Evolutionary conservation across 2,329 filamentous ascomycete genomes (phyloP).

Genomic region (Penicillium expansum): DNA sequence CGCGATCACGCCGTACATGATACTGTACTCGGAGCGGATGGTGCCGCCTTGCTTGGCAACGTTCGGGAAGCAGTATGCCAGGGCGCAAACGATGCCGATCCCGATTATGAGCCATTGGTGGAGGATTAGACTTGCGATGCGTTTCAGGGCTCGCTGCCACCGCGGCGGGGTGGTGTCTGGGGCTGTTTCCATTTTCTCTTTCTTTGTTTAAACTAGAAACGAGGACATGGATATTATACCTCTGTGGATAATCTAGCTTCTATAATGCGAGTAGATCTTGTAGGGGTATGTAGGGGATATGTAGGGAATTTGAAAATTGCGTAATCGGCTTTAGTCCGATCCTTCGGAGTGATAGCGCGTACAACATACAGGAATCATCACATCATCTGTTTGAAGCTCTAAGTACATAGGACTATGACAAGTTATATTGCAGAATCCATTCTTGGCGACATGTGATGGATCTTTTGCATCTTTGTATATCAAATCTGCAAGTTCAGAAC

Average conservation of each 20-base stretch:
- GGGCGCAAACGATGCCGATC: conserved; percentile 53
- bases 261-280: background rate
- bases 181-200: background rate
- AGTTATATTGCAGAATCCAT: background rate
- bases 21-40: conserved; percentile 42
- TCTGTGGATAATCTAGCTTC: background rate
- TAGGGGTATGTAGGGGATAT: background rate
- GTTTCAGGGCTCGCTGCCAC: conserved; percentile 18
- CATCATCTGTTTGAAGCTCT: background rate
- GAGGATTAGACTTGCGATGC: conserved; percentile 29
- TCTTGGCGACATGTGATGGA: background rate
- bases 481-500: background rate
- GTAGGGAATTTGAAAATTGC: conserved; percentile 4
- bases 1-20: conserved; percentile 67
- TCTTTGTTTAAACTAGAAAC: background rate
- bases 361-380: background rate
- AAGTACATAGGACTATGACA: too few relatives aligned
- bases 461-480: background rate
- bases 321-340: conserved; percentile 21
- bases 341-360: conserved; percentile 11
- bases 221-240: background rate
- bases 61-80: conserved; percentile 56
- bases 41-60: conserved; percentile 47
- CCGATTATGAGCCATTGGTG: conserved; percentile 66
- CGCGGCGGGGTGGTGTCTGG: background rate